A percentile compares a stretch with the other conserved stretches of the same genome.
Evolutionary conservation across 2,329 filamentous ascomycete genomes (phyloP).

Genomic region (Exophiala bonariae): DNA sequence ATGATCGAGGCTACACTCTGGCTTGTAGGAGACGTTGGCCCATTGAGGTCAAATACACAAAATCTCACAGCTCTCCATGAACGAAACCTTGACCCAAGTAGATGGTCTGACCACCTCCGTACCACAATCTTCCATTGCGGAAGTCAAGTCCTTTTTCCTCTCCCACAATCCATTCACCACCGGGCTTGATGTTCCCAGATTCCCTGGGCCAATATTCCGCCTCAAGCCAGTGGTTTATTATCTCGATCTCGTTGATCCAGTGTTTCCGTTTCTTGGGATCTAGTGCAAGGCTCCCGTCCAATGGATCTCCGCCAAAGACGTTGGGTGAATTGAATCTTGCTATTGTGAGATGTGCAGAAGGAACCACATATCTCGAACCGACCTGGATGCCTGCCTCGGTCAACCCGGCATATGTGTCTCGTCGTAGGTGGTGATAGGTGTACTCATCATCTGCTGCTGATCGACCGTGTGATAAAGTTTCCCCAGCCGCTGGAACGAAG

Average conservation of each 20-base stretch:
- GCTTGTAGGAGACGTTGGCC: too few species aligned
- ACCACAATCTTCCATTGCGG: constrained; percentile 78
- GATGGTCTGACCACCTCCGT: constrained; percentile 76
- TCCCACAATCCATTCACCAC: constrained; percentile 83
- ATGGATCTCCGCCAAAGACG: constrained; percentile 52
- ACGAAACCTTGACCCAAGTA: constrained; percentile 42
- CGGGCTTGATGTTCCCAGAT: constrained; percentile 36
- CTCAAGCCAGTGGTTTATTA: constrained; percentile 74
- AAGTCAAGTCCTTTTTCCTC: constrained; percentile 79
- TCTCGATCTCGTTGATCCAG: constrained; percentile 72
- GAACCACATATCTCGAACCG: constrained; percentile 80
- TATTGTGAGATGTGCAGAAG: constrained; percentile 86
- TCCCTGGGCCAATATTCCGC: constrained; percentile 66
- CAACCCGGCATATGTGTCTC: constrained; percentile 69
- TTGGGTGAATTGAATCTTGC: constrained; percentile 71
- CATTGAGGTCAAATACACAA: too few species aligned
- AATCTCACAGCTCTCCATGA: constrained; percentile 5
- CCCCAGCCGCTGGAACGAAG: constrained; percentile 76
- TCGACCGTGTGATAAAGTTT: constrained; percentile 39
- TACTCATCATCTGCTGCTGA: constrained; percentile 61
- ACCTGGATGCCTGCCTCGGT: constrained; percentile 66
- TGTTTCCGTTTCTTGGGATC: constrained; percentile 56
- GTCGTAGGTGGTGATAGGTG: constrained; percentile 87
- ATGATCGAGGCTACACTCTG: too few species aligned
- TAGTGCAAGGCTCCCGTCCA: constrained; percentile 35